These are phyloP conservation scores for Amaranthus hypochondriacus DNA, from an alignment of 148 eudicot genomes.

Conservation along the genomic window DNA sequence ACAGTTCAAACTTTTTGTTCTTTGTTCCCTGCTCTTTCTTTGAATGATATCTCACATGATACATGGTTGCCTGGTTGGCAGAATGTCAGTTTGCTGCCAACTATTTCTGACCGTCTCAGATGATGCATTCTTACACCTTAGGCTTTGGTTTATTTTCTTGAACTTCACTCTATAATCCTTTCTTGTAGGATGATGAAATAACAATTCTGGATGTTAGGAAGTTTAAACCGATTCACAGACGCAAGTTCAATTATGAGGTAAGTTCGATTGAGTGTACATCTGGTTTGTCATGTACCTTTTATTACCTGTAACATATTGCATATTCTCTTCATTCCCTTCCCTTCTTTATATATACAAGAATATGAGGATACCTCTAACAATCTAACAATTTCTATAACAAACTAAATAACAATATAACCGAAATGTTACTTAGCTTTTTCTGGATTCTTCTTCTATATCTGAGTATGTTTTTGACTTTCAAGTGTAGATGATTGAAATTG, in stretches of 20 bases:
- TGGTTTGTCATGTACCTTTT: background rate
- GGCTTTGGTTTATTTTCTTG: constrained; percentile 1
- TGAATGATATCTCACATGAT: background rate
- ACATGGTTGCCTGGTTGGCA: constrained; percentile 8
- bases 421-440: no score
- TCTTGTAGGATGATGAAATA: constrained; percentile 78
- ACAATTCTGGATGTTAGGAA: constrained; percentile 96
- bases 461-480: no score
- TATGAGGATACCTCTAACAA: no score
- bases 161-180: constrained; percentile 16
- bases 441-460: no score
- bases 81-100: background rate
- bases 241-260: constrained; percentile 92
- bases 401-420: no score
- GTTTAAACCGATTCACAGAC: constrained; percentile 81
- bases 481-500: no score
- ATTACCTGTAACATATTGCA: background rate
- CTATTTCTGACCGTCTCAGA: background rate
- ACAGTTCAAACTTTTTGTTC: background rate
- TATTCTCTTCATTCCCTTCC: no score
- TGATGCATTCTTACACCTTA: constrained; percentile 3
- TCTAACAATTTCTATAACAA: no score
- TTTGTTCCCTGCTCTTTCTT: background rate
- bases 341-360: no score
- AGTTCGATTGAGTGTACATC: constrained; percentile 6